phyloP scores from a whole-genome alignment of 306 rosid genomes.

The Abrus precatorius region DNA sequence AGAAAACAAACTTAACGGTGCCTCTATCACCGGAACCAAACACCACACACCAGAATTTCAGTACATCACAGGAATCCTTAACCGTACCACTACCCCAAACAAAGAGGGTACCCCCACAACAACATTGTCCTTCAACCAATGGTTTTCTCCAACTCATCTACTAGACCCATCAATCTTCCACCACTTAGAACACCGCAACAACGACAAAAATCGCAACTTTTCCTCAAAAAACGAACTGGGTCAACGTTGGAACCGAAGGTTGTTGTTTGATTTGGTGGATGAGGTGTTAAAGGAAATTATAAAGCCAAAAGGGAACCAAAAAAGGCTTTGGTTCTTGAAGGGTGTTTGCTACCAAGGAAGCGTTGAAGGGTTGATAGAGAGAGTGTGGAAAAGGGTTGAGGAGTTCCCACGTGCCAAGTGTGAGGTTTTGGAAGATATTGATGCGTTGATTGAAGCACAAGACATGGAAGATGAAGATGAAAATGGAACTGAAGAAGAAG shows the following conservation, averaged over 20 bases:
- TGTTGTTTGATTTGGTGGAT: constrained; percentile 69
- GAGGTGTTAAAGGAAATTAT: constrained; percentile 65
- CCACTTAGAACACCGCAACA: constrained; percentile 53
- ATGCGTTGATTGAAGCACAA: constrained; percentile 62
- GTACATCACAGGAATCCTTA: constrained; percentile 64
- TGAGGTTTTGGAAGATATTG: constrained; percentile 79
- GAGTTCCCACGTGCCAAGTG: constrained; percentile 67
- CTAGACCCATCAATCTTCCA: constrained; percentile 72
- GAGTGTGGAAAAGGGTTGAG: constrained; percentile 61
- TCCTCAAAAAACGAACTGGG: constrained; percentile 38
- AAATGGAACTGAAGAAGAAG: constrained; percentile 65
- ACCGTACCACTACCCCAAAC: constrained; percentile 51
- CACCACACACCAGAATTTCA: constrained; percentile 53
- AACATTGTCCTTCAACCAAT: not conserved
- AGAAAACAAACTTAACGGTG: constrained; percentile 48
- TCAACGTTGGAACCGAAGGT: constrained; percentile 58
- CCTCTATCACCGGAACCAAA: constrained; percentile 43
- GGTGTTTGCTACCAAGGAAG: not conserved
- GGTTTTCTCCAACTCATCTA: constrained; percentile 63
- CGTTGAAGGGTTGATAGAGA: constrained; percentile 49
- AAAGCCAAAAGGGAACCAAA: constrained; percentile 29
- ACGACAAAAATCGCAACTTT: constrained; percentile 35
- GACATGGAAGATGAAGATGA: constrained; percentile 54
- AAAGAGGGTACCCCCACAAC: constrained; percentile 39
- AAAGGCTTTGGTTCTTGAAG: constrained; percentile 39